These are phyloP conservation scores for Phoenix dactylifera DNA, from an alignment of 176 grass and related monocot genomes.

Conservation along the genomic window DNA sequence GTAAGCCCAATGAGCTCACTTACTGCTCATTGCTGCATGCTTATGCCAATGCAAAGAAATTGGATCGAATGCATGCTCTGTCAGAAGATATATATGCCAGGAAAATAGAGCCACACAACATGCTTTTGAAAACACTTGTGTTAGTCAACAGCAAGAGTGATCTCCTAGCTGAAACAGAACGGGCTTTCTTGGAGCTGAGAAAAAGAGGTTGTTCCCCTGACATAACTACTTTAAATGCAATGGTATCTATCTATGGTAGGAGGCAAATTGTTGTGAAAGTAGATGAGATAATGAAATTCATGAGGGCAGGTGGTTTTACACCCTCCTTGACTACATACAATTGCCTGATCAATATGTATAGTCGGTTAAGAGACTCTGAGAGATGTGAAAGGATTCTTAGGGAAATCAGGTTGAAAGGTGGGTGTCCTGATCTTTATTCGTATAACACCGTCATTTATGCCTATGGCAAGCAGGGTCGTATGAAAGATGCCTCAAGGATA, in stretches of 20 bases:
- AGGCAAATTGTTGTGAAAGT: slow-evolving; percentile 69
- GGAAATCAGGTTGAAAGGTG: slow-evolving; percentile 65
- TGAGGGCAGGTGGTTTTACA: slow-evolving; percentile 56
- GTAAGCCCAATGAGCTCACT: slow-evolving; percentile 67
- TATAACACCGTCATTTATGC: slow-evolving; percentile 97
- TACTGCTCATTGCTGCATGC: slow-evolving; percentile 91
- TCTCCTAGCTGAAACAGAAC: slow-evolving; percentile 50
- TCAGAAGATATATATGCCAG: slow-evolving; percentile 70
- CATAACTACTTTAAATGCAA: slow-evolving; percentile 77
- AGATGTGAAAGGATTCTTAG: slow-evolving; percentile 68
- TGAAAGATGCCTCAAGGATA: slow-evolving; percentile 80
- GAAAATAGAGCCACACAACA: slow-evolving; percentile 46
- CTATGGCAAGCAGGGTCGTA: slow-evolving; percentile 63
- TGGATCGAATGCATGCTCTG: slow-evolving; percentile 50
- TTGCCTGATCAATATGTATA: slow-evolving; percentile 92
- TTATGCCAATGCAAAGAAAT: slow-evolving; percentile 66
- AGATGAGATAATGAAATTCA: slow-evolving; percentile 54
- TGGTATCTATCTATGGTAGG: slow-evolving; percentile 86
- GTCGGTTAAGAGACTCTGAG: slow-evolving; percentile 57
- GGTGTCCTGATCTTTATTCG: slow-evolving; percentile 64
- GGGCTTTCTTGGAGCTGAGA: slow-evolving; percentile 63
- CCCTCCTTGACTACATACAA: slow-evolving; percentile 68
- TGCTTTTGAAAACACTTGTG: slow-evolving; percentile 68
- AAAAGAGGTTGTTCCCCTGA: slow-evolving; percentile 52
- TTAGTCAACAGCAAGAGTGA: slow-evolving; percentile 81